phyloP scores from a whole-genome alignment of 139 green algal species.

The Micractinium sp. region DNA sequence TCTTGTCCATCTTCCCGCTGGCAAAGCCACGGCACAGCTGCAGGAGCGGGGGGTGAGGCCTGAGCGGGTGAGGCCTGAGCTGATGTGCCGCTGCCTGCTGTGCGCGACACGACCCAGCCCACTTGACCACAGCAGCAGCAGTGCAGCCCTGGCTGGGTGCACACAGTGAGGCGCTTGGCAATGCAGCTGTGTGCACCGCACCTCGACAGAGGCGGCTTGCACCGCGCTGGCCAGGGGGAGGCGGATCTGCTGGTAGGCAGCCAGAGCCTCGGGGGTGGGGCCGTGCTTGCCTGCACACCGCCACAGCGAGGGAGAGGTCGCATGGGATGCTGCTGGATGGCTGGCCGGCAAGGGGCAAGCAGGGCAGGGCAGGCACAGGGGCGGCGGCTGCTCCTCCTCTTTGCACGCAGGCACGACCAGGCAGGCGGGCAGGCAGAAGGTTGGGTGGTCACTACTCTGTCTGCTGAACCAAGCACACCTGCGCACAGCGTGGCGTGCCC shows the following conservation, averaged over 20 bases:
- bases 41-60: not conserved
- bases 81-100: too few species aligned
- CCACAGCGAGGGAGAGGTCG: not conserved
- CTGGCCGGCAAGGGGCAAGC: not conserved
- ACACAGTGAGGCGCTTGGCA: too few species aligned
- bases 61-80: too few species aligned
- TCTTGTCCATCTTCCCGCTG: not conserved
- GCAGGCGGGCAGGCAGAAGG: not conserved
- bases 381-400: not conserved
- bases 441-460: too few species aligned
- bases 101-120: too few species aligned
- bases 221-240: not conserved
- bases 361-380: not conserved
- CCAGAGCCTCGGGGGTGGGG: constrained; percentile 2
- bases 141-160: too few species aligned
- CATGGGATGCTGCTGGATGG: too few species aligned
- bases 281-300: not conserved
- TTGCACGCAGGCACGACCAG: not conserved
- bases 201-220: not conserved
- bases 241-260: constrained; percentile 4
- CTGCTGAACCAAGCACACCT: not conserved
- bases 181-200: too few species aligned
- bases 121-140: too few species aligned
- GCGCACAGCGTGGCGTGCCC: not conserved
- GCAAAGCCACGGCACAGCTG: constrained; percentile 4